Base-by-base conservation (phyloP, 768 basidiomycete genomes). In the Panaeolus cyanescens region DNA sequence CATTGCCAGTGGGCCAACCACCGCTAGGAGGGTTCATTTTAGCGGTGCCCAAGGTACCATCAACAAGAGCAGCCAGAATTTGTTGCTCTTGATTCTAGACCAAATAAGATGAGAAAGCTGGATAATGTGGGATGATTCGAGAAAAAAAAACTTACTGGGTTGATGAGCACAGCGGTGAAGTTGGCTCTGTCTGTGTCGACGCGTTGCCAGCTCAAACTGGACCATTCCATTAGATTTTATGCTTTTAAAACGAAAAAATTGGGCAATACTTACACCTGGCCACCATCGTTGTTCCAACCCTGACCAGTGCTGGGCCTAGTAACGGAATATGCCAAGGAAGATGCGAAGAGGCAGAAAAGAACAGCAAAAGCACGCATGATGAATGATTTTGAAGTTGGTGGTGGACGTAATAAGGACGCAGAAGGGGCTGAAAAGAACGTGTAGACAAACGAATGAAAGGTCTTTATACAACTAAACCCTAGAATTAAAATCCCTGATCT, bases 161-260 rank as follows among this genome's bases (percentile, higher is more conserved):
- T 91, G 63, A 79, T 81, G 53, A 96, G 80, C 55, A 92, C 76
- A 54, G 83, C 80, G 13, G 90, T 84, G 73, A 95, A 93, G 75
- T 84, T 92, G 56, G 59, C 25, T 0, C 82, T 74, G 70, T 96
- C 94, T 8, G 89, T 91, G 57, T 64, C 61, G 61, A 93, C 92
- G 5, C 81, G 80, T 1, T 72, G 54, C 93, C 93, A 96, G 5
- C 75, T 60, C 59, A 93, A 74, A 15, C 75, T 79, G 65, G 72
- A 64, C 45, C 25, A 31, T 17, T n/a, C 28, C 59, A 32, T 55
- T 56, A 56, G 56, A 40, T 54, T 31, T 17, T 53, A 4, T 25
- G 20, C 32, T 22, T 7, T 25, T 19, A 20, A 54, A n/a, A 55
- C 15, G 22, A 30, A 55, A 22, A 10, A n/a, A 62, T 40, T 25